Percentiles rank a stretch among this genome's conserved stretches.
phyloP scores from a whole-genome alignment of 352 stramenopile species.

The Peronospora destructor region DNA sequence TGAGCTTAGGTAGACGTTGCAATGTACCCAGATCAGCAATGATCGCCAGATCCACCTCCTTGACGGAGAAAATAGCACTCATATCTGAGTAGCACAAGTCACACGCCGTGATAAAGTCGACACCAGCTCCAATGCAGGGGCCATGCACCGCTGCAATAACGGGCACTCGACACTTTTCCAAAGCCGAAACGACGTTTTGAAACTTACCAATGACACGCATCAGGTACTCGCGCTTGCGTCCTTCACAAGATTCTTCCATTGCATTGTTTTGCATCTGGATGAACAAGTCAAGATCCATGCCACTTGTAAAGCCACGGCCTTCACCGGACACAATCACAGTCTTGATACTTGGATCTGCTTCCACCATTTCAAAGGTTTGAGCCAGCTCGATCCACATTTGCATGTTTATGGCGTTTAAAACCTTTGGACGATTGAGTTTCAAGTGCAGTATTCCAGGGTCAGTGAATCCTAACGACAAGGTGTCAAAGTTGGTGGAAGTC shows the following conservation, averaged over 20 bases:
- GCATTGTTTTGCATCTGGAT: constrained; percentile 64
- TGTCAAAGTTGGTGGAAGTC: constrained; percentile 43
- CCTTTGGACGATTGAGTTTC: constrained; percentile 74
- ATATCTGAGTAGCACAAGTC: constrained; percentile 82
- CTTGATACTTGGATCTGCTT: constrained; percentile 58
- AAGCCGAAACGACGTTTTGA: constrained; percentile 76
- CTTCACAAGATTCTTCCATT: constrained; percentile 56
- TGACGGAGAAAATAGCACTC: constrained; percentile 79
- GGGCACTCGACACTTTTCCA: constrained; percentile 77
- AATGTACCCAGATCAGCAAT: constrained; percentile 85
- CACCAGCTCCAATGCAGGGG: constrained; percentile 73
- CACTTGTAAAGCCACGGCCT: constrained; percentile 77
- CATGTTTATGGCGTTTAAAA: constrained; percentile 87
- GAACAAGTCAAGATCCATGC: constrained; percentile 87
- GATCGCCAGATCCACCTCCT: constrained; percentile 86
- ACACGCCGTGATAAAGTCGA: constrained; percentile 85
- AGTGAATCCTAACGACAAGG: constrained; percentile 31
- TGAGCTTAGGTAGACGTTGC: constrained; percentile 77
- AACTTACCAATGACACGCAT: constrained; percentile 77
- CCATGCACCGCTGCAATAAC: constrained; percentile 81
- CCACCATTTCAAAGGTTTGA: constrained; percentile 58
- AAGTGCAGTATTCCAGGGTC: constrained; percentile 63
- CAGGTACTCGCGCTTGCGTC: constrained; percentile 73
- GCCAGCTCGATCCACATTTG: constrained; percentile 83
- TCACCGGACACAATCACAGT: constrained; percentile 74